A percentile compares a stretch with the other conserved stretches of the same genome.
These are phyloP conservation scores for Fusarium caatingaense DNA, from an alignment of 2,329 filamentous ascomycete species.

Conservation along the genomic window DNA sequence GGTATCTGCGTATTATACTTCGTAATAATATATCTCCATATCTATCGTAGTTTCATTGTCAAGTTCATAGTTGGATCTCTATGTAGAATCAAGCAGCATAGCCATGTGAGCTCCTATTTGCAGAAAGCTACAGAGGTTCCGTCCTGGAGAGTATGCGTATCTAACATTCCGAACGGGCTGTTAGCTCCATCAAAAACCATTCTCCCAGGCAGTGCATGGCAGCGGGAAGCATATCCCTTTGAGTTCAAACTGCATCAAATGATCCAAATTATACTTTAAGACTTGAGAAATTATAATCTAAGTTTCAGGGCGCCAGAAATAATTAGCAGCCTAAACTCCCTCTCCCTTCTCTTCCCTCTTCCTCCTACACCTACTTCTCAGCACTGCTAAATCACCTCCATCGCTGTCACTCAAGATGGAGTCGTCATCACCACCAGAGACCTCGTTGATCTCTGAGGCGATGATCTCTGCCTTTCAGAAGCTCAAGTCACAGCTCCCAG, in stretches of 20 bases:
- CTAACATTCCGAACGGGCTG: too few relatives aligned
- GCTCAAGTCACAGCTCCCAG: not conserved
- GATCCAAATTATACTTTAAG: not conserved
- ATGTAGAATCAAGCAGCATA: not conserved
- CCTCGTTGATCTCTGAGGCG: not conserved
- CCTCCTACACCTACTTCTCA: not conserved
- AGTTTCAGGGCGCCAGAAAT: too few relatives aligned
- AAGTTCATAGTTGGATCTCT: not conserved
- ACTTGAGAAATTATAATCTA: not conserved
- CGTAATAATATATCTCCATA: too few relatives aligned
- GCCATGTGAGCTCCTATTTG: too few relatives aligned
- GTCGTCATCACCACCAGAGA: not conserved
- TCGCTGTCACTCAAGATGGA: not conserved
- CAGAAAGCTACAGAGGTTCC: too few relatives aligned
- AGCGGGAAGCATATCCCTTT: not conserved
- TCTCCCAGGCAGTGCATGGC: not conserved
- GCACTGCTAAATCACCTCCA: not conserved
- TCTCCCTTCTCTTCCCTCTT: not conserved
- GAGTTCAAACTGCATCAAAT: not conserved
- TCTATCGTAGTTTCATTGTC: too few relatives aligned
- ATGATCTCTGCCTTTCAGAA: not conserved
- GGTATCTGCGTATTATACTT: too few relatives aligned
- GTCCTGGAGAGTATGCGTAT: too few relatives aligned
- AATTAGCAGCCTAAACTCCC: not conserved
- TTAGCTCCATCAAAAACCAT: too few relatives aligned